Evolutionary conservation across 2,329 filamentous ascomycete genomes (phyloP), one percentile per base, ranked within the genome.

Genomic region (Blastomyces gilchristii): DNA sequence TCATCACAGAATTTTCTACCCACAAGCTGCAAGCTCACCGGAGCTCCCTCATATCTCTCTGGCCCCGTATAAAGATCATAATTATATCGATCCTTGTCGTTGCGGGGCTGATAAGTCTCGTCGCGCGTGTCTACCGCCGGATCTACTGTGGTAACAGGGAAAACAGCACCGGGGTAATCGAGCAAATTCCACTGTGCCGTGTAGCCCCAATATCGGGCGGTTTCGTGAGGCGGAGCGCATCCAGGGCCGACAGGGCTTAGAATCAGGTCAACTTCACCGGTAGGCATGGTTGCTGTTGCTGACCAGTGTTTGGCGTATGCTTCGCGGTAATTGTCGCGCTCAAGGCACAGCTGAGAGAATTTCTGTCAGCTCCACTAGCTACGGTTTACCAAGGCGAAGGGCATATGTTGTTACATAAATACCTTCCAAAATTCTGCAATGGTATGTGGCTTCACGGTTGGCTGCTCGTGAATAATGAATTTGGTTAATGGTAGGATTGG

Each of bases 161-260:
- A 87, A 0, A 85, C 79, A 1, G 82, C 72, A 11, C 79, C 81
- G 0, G 87, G 84, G 71, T 87, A 88, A 71, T 90, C 86, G 1
- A 89, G 79, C 52, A 89, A 68, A 69, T 89, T 90, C 85, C 86
- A 89, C 65, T 85, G 81, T 0, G 81, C 76, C 0, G 85, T 87
- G 67, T 89, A 90, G 1, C 81, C 81, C 85, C 85, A 89, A 67
- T 83, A 83, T 47, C 73, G 77, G 70, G 87, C 69, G 64, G 77
- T 73, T 66, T 83, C 72, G 65, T 85, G 78, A 65, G 81, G 73
- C 2, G 79, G 82, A n/a, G 83, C 83, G 2, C 77, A 76, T 1
- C 81, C 79, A 1, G 84, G 83, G 0, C 81, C 82, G 0, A 78
- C 81, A 0, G 86, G 86, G 62, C 82, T 85, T 0, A 89, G 75